Base-by-base conservation (phyloP, 768 basidiomycete genomes). In the Saitozyma sp. region DNA sequence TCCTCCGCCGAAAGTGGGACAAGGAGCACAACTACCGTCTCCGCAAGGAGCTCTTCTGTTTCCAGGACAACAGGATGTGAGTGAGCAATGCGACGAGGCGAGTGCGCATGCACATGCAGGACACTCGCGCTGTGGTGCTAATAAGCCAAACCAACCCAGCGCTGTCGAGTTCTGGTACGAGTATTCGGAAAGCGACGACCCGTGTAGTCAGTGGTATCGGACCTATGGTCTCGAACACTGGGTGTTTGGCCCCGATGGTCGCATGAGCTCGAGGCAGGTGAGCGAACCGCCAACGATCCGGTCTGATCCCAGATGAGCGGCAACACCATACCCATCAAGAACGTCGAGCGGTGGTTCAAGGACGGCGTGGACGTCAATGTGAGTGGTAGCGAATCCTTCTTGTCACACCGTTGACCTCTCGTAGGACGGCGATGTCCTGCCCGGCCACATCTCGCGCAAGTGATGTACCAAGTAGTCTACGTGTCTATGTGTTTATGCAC, bases 231-330 rank as follows among this genome's bases (percentile, higher is more conserved):
- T 76, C 17, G 67, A 85, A 81, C 85, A 85, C 70, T 86, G 86
- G 85, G 85, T 84, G 2, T 87, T 84, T 64, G 82, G 73, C 0
- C 67, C 77, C 8, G 81, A 82, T 51, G 86, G 86, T 0, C 76
- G 82, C 41, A 87, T 86, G 85, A 71, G 77, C 56, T 84, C 84
- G 65, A 80, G 86, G n/a, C 84, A 84, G 78, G 84, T 84, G 82
- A 81, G 81, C 64, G 82, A 78, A 16, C 37, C 20, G 4, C 51
- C 29, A 4, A 13, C 13, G 29, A 37, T 13, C 29, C 14, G 51
- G 45, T 16, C 16, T 37, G n/a, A 37, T 9, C 5, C 9, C 1
- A 74, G 73, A 78, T 78, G 77, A 65, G 65, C n/a, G 77, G 77
- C 0, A 76, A 78, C 59, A 75, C 76, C 41, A 77, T 86, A 6